Base-by-base conservation (phyloP, 2,329 filamentous ascomycete species). In the Paradendryphiella salina region DNA sequence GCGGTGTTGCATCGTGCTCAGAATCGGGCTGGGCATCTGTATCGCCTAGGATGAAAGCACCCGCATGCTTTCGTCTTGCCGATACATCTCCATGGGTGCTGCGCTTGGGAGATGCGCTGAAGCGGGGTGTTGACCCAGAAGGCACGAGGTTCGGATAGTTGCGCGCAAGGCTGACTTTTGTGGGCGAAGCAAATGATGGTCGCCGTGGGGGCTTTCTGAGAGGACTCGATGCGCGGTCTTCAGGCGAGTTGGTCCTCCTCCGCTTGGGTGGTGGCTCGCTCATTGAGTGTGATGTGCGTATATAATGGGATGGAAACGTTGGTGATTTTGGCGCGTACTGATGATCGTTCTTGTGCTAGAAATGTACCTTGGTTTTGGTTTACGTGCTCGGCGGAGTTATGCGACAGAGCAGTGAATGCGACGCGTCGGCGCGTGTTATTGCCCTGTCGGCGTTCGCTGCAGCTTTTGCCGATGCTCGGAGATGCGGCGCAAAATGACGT, bases 181-280 rank as follows among this genome's bases (percentile, higher is more conserved):
- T 75, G 13, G 73, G 73, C 14, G 73, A 75, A 37, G 67, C 66
- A 42, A 67, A 75, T 2, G 73, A 75, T 0, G 70, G 63, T 40
- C 71, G 61, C 46, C 67, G 63, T 17, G 70, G 65, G 31, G 65
- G 66, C 43, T 70, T 65, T 53, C 64, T 64, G 20, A 69, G 29
- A 41, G 66, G 68, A 37, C 61, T 67, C 4, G 64, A 58, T 7
- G 56, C 59, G 46, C 33, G 47, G 32, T 61, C 57, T 2, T 54
- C 50, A 18, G 69, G 66, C 1, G 71, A 69, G 26, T 63, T 61
- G 5, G 69, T 72, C 46, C 61, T 72, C 43, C 66, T 64, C 36
- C 70, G 64, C 57, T 75, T 75, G 39, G 63, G 59, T 7, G 65
- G 59, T 31, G 68, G 68, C 35, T 69, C 64, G 29, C 65, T 62